These are phyloP conservation scores for Monsonia emarginata DNA, from an alignment of 441 rosid genomes.

Conservation along the genomic window DNA sequence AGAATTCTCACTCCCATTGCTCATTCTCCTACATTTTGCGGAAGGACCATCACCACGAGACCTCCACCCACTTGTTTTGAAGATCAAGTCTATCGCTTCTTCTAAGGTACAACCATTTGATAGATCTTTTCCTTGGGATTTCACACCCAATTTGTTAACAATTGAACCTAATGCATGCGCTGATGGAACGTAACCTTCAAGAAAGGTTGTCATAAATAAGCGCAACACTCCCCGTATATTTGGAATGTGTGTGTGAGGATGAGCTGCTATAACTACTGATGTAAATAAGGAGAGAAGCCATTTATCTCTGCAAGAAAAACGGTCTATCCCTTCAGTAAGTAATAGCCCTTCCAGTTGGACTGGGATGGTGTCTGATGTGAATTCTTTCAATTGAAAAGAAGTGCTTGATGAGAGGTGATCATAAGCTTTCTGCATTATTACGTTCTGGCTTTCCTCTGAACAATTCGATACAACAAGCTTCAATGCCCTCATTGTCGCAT, in stretches of 20 bases:
- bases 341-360: conserved; percentile 28
- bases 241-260: conserved; percentile 46
- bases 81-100: conserved; percentile 58
- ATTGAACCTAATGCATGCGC: conserved; percentile 83
- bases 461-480: conserved; percentile 57
- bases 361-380: conserved; percentile 21
- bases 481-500: conserved; percentile 52
- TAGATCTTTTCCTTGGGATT: conserved; percentile 23
- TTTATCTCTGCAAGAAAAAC: conserved; percentile 41
- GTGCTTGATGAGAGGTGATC: conserved; percentile 38
- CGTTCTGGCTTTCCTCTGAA: conserved; percentile 53
- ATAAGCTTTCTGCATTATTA: conserved; percentile 50
- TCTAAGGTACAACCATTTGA: conserved; percentile 42
- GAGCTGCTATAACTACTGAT: conserved; percentile 61
- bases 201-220: conserved; percentile 35
- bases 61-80: conserved; percentile 21
- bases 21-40: conserved; percentile 18
- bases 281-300: conserved; percentile 65
- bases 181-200: conserved; percentile 51
- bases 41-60: conserved; percentile 20
- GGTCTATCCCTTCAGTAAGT: conserved; percentile 22
- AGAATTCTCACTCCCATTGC: conserved; percentile 26
- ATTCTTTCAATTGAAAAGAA: conserved; percentile 36
- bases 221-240: conserved; percentile 38
- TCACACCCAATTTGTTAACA: conserved; percentile 53